These are phyloP conservation scores for Ogataea angusta DNA, from an alignment of 805 yeast genomes.

Conservation along the genomic window DNA sequence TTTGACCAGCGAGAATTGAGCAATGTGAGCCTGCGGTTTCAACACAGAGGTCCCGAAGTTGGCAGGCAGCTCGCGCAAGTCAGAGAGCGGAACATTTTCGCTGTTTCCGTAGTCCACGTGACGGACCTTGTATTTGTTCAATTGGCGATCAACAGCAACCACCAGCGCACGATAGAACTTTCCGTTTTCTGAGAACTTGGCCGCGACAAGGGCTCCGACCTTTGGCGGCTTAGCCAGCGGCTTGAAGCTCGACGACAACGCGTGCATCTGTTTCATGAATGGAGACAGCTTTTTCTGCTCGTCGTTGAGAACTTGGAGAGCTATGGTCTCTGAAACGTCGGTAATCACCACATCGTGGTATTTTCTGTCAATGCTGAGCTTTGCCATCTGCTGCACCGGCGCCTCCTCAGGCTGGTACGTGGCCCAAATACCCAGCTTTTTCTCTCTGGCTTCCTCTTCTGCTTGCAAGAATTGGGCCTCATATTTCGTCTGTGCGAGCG, in stretches of 20 bases:
- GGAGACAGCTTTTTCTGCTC: constrained; percentile 37
- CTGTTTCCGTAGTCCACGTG: constrained; percentile 62
- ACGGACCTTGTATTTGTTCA: constrained; percentile 46
- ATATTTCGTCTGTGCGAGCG: constrained; percentile 56
- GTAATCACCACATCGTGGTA: constrained; percentile 53
- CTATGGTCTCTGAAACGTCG: constrained; percentile 41
- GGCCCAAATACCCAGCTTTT: constrained; percentile 65
- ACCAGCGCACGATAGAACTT: constrained; percentile 60
- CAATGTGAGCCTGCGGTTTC: constrained; percentile 56
- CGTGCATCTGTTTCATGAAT: constrained; percentile 48
- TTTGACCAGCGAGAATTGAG: constrained; percentile 48
- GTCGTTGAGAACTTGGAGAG: constrained; percentile 43
- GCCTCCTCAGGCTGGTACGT: constrained; percentile 47
- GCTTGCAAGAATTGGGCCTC: constrained; percentile 55
- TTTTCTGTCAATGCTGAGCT: constrained; percentile 31
- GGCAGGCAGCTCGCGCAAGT: constrained; percentile 52
- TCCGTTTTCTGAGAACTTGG: constrained; percentile 48
- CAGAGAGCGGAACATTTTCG: constrained; percentile 41
- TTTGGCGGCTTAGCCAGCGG: constrained; percentile 41
- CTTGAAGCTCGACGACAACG: constrained; percentile 35
- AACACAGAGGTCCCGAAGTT: constrained; percentile 39
- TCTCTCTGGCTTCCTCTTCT: constrained; percentile 55
- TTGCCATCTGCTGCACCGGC: constrained; percentile 19
- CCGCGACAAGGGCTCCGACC: constrained; percentile 53
- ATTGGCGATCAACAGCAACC: constrained; percentile 41